Conservation (phyloP, 78 protist species). For the Trichosphaerium sp. region DNA sequence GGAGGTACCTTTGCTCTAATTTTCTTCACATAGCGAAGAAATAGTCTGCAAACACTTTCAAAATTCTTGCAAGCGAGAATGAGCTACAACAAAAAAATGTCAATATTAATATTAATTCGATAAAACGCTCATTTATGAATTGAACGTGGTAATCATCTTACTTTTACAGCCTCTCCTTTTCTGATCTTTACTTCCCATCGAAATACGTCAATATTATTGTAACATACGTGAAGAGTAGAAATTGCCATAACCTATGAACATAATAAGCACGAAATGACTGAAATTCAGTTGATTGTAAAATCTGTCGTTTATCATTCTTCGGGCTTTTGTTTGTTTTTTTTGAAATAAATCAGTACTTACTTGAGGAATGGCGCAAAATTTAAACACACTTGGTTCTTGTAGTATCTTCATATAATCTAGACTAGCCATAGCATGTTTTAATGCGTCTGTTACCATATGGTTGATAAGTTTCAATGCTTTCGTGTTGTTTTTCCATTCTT, state of each 20-base stretch:
- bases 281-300: background rate
- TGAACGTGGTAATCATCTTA: background rate
- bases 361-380: slow-evolving; percentile 94
- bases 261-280: background rate
- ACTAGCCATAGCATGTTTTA: slow-evolving; percentile 57
- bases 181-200: slow-evolving; percentile 80
- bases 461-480: slow-evolving; percentile 75
- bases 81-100: slow-evolving; percentile 23
- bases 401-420: slow-evolving; percentile 61
- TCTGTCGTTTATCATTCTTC: background rate
- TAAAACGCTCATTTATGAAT: background rate
- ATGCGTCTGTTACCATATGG: slow-evolving; percentile 75
- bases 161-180: slow-evolving; percentile 52
- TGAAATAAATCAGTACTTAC: too few relatives aligned
- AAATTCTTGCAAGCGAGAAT: slow-evolving; percentile 22
- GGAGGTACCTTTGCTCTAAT: slow-evolving; percentile 16
- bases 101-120: background rate
- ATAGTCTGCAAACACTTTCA: slow-evolving; percentile 16
- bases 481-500: background rate
- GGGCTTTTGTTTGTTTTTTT: background rate
- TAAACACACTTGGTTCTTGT: slow-evolving; percentile 35
- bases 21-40: slow-evolving; percentile 16
- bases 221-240: slow-evolving; percentile 71
- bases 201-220: slow-evolving; percentile 73
- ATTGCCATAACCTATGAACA: slow-evolving; percentile 93